A percentile compares a stretch with the other conserved stretches of the same genome.
Evolutionary conservation across 306 rosid species (phyloP).

Genomic region (Dryas alaskensis): DNA sequence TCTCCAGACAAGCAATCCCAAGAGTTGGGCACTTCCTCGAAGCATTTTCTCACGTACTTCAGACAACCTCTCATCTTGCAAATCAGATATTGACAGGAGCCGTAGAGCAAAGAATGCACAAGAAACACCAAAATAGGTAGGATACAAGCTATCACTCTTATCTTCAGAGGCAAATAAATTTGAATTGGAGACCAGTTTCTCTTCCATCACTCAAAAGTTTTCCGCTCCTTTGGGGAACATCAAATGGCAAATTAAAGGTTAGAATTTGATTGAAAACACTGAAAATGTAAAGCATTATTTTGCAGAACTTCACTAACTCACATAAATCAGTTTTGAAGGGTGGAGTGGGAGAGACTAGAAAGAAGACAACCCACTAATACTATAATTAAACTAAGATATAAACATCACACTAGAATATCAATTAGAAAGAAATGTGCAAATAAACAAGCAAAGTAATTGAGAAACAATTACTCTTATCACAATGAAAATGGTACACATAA

Average conservation of each 20-base stretch:
- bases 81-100: constrained; percentile 46
- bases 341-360: too few species aligned
- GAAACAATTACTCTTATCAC: constrained; percentile 27
- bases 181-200: constrained; percentile 42
- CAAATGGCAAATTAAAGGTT: constrained; percentile 29
- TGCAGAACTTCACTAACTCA: constrained; percentile 5
- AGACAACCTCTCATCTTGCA: constrained; percentile 52
- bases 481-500: constrained; percentile 16
- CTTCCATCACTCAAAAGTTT: constrained; percentile 54
- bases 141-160: constrained; percentile 53
- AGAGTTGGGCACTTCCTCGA: constrained; percentile 77
- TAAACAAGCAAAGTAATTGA: constrained; percentile 21
- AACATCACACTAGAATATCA: constrained; percentile 10
- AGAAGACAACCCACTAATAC: too few species aligned
- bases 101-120: constrained; percentile 81
- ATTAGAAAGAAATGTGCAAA: constrained; percentile 1
- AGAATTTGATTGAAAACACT: constrained; percentile 21
- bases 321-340: constrained; percentile 3
- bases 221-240: constrained; percentile 31
- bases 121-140: constrained; percentile 79
- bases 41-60: constrained; percentile 63
- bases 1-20: constrained; percentile 82
- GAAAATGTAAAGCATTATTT: constrained; percentile 19
- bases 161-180: constrained; percentile 38
- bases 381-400: constrained; percentile 1